A percentile compares a stretch with the other conserved stretches of the same genome.
Conservation (phyloP, 192 early-diverging fungal species). For the Geosiphon pyriformis region DNA sequence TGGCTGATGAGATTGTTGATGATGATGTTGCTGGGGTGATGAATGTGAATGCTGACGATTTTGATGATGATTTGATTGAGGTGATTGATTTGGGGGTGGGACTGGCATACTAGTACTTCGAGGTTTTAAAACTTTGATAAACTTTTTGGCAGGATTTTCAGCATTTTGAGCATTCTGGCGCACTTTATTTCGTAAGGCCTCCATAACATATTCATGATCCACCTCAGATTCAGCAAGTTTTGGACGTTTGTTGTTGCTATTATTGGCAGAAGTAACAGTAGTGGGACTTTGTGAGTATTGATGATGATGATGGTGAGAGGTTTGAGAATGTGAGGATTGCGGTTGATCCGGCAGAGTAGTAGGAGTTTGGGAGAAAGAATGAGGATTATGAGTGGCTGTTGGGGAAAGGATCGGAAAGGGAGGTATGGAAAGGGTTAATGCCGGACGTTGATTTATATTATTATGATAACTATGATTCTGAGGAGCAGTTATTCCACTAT, state of each 20-base stretch:
- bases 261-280: not conserved
- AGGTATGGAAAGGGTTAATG: constrained; percentile 22
- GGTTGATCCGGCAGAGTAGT: constrained; percentile 12
- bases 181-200: constrained; percentile 38
- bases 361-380: constrained; percentile 21
- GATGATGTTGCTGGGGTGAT: constrained; percentile 2
- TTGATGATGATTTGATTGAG: constrained; percentile 19
- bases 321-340: constrained; percentile 8
- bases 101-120: constrained; percentile 20
- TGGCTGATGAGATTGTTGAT: not conserved
- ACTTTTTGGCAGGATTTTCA: constrained; percentile 26
- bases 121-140: constrained; percentile 22
- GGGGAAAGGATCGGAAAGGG: constrained; percentile 22
- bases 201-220: constrained; percentile 43
- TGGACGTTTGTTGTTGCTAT: constrained; percentile 11
- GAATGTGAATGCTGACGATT: constrained; percentile 6
- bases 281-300: constrained; percentile 23
- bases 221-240: constrained; percentile 33
- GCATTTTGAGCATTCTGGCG: constrained; percentile 34
- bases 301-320: constrained; percentile 11
- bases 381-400: constrained; percentile 2
- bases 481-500: constrained; percentile 13
- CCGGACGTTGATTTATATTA: constrained; percentile 3
- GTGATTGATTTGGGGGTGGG: not conserved
- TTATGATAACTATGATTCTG: constrained; percentile 12